Percentiles rank a stretch among this genome's conserved stretches.
These are phyloP conservation scores for Thelonectria blattea DNA, from an alignment of 2,329 filamentous ascomycete species.

Conservation along the genomic window DNA sequence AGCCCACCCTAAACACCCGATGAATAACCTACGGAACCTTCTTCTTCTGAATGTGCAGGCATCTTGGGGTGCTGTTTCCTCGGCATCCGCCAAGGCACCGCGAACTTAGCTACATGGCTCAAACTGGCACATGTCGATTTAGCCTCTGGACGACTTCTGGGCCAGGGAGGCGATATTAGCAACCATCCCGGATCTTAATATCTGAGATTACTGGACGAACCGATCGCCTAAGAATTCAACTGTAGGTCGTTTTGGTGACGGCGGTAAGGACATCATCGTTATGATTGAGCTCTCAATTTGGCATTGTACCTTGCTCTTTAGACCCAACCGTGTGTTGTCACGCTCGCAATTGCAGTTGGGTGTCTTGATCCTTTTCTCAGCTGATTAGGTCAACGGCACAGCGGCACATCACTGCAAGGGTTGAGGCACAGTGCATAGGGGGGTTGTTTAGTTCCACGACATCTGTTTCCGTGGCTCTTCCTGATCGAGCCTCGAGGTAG, in stretches of 20 bases:
- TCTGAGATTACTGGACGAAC: not conserved
- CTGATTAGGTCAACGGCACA: not conserved
- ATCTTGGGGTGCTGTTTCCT: not conserved
- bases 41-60: not conserved
- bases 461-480: slow-evolving; percentile 9
- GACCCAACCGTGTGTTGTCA: too few relatives aligned
- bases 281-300: not conserved
- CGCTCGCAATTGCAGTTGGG: too few relatives aligned
- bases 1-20: slow-evolving; percentile 8
- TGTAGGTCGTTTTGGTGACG: not conserved
- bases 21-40: slow-evolving; percentile 2
- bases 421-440: not conserved
- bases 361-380: too few relatives aligned
- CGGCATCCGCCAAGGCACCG: not conserved
- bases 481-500: slow-evolving; percentile 9
- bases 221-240: not conserved
- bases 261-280: not conserved
- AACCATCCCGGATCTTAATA: not conserved
- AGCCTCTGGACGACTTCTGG: not conserved
- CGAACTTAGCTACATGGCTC: not conserved
- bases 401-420: not conserved
- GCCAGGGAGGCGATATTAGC: not conserved
- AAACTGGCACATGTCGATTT: not conserved
- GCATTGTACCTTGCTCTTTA: too few relatives aligned
- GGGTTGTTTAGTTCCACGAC: slow-evolving; percentile 1